Conservation (phyloP, 139 green algal genomes). For the Deuterostichococcus epilithicus region DNA sequence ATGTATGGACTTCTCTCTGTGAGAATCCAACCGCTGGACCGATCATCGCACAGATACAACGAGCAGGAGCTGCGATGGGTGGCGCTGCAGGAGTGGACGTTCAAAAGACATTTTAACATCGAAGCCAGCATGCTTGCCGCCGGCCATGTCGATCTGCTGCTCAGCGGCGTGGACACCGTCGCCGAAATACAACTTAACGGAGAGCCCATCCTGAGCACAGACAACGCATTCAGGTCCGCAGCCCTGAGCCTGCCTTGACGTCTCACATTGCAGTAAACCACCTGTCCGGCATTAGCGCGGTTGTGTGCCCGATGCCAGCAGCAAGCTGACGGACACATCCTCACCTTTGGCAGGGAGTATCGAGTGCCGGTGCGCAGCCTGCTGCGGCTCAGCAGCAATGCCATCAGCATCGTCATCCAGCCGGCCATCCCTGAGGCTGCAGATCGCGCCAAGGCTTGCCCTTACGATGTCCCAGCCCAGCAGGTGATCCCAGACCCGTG, state of each 20-base stretch:
- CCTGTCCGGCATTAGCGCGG: no score
- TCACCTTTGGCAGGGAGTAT: neutral
- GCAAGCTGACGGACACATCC: neutral
- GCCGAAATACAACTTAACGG: slow-evolving; percentile 50
- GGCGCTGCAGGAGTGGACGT: slow-evolving; percentile 55
- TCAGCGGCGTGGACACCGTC: slow-evolving; percentile 40
- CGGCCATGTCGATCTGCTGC: slow-evolving; percentile 25
- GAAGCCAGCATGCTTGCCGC: neutral
- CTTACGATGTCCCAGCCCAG: slow-evolving; percentile 25
- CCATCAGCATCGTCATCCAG: slow-evolving; percentile 12
- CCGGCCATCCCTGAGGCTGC: slow-evolving; percentile 13
- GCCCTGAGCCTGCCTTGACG: neutral
- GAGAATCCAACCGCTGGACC: neutral
- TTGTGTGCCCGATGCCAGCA: no score
- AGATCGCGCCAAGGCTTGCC: slow-evolving; percentile 5
- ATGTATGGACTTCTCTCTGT: neutral
- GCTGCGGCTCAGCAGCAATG: slow-evolving; percentile 1
- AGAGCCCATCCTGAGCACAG: slow-evolving; percentile 1
- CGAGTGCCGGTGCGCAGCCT: neutral
- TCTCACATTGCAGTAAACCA: neutral
- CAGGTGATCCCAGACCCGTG: no score
- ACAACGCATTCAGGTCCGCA: slow-evolving; percentile 49
- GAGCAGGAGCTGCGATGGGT: slow-evolving; percentile 52
- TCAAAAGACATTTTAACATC: slow-evolving; percentile 30
- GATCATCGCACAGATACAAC: slow-evolving; percentile 42